A percentile compares a stretch with the other conserved stretches of the same genome.
Conservation (phyloP, 805 yeast species). For the Scheffersomyces coipomensis region DNA sequence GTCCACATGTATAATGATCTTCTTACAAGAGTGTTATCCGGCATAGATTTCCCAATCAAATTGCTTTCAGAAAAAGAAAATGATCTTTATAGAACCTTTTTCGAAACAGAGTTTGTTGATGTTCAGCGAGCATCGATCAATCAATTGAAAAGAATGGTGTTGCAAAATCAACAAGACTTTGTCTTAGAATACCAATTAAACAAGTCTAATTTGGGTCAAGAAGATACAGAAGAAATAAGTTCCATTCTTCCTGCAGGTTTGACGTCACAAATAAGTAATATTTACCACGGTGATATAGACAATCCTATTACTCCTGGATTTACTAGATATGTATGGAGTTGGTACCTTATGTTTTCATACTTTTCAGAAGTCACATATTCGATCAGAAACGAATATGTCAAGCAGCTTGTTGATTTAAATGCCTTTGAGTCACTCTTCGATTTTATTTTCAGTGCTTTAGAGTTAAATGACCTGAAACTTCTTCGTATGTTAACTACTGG, state of each 20-base stretch:
- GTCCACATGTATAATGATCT: constrained; percentile 33
- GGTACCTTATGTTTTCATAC: constrained; percentile 62
- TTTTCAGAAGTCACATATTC: constrained; percentile 65
- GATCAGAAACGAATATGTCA: constrained; percentile 59
- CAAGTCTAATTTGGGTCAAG: constrained; percentile 34
- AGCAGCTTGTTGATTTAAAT: constrained; percentile 48
- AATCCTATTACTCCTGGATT: constrained; percentile 7
- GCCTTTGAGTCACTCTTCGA: constrained; percentile 51
- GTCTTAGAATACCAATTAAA: constrained; percentile 62
- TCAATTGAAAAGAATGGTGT: constrained; percentile 40
- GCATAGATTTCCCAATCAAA: constrained; percentile 4
- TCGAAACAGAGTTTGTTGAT: constrained; percentile 12
- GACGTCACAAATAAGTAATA: not conserved
- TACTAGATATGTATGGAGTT: constrained; percentile 58
- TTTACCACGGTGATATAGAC: not conserved
- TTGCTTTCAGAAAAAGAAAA: constrained; percentile 21
- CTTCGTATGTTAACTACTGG: not conserved
- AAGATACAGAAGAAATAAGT: constrained; percentile 7
- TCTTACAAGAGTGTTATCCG: constrained; percentile 25
- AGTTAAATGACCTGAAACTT: constrained; percentile 13
- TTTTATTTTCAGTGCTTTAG: constrained; percentile 55
- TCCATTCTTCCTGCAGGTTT: not conserved
- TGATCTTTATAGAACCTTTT: constrained; percentile 23
- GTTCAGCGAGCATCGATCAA: constrained; percentile 45
- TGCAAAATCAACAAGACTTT: constrained; percentile 51